phyloP scores from a whole-genome alignment of 2,329 filamentous ascomycete genomes.

The Sporothrix humicola region DNA sequence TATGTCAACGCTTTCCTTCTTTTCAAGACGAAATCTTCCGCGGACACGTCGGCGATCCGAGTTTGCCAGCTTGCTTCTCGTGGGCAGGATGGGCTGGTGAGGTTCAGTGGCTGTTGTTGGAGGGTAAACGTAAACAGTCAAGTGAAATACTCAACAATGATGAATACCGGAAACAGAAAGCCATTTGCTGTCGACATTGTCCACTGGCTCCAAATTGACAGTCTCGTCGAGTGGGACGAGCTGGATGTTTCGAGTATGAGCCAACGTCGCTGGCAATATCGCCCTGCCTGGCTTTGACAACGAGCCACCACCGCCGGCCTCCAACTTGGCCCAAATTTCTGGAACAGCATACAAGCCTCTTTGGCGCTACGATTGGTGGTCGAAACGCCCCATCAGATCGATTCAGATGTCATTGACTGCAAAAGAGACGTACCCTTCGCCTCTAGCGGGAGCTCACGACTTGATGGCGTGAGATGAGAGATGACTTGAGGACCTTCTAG shows the following conservation, averaged over 20 bases:
- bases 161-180: neutral
- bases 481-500: neutral
- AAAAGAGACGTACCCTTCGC: neutral
- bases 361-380: neutral
- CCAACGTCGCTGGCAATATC: neutral
- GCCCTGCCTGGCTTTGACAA: neutral
- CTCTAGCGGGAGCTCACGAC: neutral
- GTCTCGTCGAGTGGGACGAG: neutral
- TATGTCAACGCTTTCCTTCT: neutral
- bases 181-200: neutral
- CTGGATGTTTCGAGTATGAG: neutral
- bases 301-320: neutral
- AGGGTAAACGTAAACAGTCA: neutral
- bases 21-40: neutral
- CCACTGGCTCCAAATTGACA: neutral
- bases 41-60: neutral
- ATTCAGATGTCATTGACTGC: neutral
- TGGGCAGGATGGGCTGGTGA: neutral
- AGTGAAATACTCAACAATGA: neutral
- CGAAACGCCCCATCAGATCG: neutral
- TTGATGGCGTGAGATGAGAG: neutral
- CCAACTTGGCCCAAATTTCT: neutral
- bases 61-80: neutral
- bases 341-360: neutral
- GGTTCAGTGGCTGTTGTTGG: neutral